Conservation (phyloP, 192 early-diverging fungal species). For the Oehlia diaphana region DNA sequence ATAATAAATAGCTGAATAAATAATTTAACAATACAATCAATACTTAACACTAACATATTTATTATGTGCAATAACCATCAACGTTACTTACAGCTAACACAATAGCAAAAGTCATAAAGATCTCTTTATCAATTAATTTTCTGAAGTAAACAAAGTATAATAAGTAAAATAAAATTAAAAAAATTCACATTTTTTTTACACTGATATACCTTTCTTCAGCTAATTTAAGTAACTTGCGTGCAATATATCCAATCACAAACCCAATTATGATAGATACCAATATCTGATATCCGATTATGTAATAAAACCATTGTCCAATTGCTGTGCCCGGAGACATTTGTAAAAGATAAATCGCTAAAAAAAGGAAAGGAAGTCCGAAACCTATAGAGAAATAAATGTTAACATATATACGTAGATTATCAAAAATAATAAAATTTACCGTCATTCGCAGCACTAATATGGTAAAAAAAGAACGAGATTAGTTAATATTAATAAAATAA, state of each 20-base stretch:
- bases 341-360: constrained; percentile 72
- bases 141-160: constrained; percentile 13
- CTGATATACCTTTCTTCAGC: constrained; percentile 55
- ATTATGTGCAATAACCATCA: neutral
- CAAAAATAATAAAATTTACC: constrained; percentile 35
- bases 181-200: neutral
- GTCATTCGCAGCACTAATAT: constrained; percentile 77
- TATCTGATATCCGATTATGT: constrained; percentile 75
- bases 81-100: constrained; percentile 55
- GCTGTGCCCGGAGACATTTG: constrained; percentile 53
- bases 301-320: constrained; percentile 71
- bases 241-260: constrained; percentile 63
- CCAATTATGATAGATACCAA: constrained; percentile 71
- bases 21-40: neutral
- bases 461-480: neutral
- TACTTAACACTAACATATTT: neutral
- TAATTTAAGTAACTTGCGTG: constrained; percentile 61
- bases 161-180: neutral
- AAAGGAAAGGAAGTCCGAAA: constrained; percentile 79
- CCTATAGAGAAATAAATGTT: constrained; percentile 46
- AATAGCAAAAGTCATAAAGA: constrained; percentile 71
- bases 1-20: constrained; percentile 40
- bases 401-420: neutral
- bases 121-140: constrained; percentile 72
- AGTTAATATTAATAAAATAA: neutral